Base-by-base conservation (phyloP, 2,329 filamentous ascomycete species). In the Aspergillus sp. region DNA sequence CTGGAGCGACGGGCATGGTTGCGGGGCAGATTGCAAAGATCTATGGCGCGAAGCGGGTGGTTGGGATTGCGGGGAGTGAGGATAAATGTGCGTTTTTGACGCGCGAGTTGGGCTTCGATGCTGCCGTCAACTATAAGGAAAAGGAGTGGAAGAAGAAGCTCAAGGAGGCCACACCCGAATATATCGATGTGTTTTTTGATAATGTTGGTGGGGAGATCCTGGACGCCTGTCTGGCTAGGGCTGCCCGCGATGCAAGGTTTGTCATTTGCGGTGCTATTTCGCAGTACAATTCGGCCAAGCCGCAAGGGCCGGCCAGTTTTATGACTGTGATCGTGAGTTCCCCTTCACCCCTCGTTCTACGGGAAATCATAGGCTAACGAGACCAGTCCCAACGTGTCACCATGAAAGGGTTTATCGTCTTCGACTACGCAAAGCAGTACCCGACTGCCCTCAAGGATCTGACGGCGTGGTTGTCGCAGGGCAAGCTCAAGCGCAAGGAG, bases 1-100 rank as follows among this genome's bases (percentile, higher is more conserved):
- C 86, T 0, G 86, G 86, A 2, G 86, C 86, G 0, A 90, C 86
- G 0, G 86, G 86, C 1, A 84, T 78, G 58, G 79, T 90, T 1
- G 86, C 80, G 0, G 85, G 84, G 0, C 86, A 91, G 68, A 87
- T 90, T 54, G 84, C 85, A 12, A 88, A 87, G 72, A 68, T 88
- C 45, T 80, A 81, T 64, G 86, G 83, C 8, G 77, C 55, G 67
- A 78, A 70, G 54, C 59, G 73, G 2, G 79, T 87, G 8, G 65
- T 85, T 26, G 84, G 83, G 5, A 73, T 87, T 51, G 82, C 82
- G 0, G 84, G 84, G 0, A 77, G 74, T 45, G 75, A 80, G 33
- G 80, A 83, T 34, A 88, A 88, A 69, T 85, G 80, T 55, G 66
- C 71, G 43, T 86, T 83, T 75, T 64, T 89, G 51, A 76, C 71